Conservation (phyloP, 2,329 filamentous ascomycete species). For the Fusarium bactridioides region DNA sequence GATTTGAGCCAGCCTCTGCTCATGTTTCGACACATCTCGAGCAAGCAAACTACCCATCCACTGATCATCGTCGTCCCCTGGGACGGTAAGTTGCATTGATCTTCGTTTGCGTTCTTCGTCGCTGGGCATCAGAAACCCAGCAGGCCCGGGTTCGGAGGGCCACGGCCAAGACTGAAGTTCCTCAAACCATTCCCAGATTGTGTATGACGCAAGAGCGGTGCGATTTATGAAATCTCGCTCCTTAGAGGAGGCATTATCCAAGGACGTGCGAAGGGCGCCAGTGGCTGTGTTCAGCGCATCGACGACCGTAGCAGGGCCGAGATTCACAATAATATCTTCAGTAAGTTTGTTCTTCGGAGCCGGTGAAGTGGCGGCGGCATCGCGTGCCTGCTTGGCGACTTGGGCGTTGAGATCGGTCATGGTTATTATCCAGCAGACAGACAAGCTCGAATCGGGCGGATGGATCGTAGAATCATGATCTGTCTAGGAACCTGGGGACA, state of each 20-base stretch:
- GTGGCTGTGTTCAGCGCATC: slow-evolving; percentile 65
- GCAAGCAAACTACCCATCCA: slow-evolving; percentile 78
- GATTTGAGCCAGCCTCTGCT: slow-evolving; percentile 78
- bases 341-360: slow-evolving; percentile 53
- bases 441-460: slow-evolving; percentile 22
- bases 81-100: slow-evolving; percentile 39
- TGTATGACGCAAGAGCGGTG: slow-evolving; percentile 74
- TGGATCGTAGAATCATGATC: slow-evolving; percentile 40
- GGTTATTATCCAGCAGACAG: slow-evolving; percentile 35
- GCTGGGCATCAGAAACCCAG: slow-evolving; percentile 62
- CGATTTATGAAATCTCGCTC: slow-evolving; percentile 77
- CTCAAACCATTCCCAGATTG: slow-evolving; percentile 76
- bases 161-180: slow-evolving; percentile 71
- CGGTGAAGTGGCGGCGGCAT: slow-evolving; percentile 51
- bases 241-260: slow-evolving; percentile 67
- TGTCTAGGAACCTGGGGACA: slow-evolving; percentile 42
- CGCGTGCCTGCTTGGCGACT: slow-evolving; percentile 46
- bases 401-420: slow-evolving; percentile 47
- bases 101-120: slow-evolving; percentile 51
- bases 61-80: slow-evolving; percentile 37
- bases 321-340: slow-evolving; percentile 68
- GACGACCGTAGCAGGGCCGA: slow-evolving; percentile 68
- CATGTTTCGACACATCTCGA: slow-evolving; percentile 71
- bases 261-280: slow-evolving; percentile 63
- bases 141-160: slow-evolving; percentile 58